Evolutionary conservation across 208 protist genomes (phyloP), one percentile per base, ranked within the genome.

Genomic region (Hexamita inflata): DNA sequence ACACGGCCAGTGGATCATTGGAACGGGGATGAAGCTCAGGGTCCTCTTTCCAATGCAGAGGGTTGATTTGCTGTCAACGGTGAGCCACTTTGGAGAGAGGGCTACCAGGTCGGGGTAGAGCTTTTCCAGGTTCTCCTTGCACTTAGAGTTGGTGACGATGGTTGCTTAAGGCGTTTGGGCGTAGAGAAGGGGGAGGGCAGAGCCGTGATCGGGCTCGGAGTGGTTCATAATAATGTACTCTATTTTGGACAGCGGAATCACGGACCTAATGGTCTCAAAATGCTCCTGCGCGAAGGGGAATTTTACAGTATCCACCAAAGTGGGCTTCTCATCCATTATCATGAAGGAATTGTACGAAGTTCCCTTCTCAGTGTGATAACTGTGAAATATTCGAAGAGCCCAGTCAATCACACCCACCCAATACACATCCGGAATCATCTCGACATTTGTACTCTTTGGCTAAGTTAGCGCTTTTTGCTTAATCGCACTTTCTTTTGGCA

Each of bases 381-480:
- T 34, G 42, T 70, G 64, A 49, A 70, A 70, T n/a, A 45, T 24
- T 15, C 64, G 2, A 24, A 70, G 19, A n/a, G 38, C 9, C 64
- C 64, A 70, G n/a, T 70, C 64, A 19, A 70, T 38, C 11, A 45
- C 38, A n/a, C 64, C 64, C 11, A 70, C 64, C 64, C 64, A 70
- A 38, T 70, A 70, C 9, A 70, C n/a, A 15, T 30, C 60, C 34
- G 60, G 60, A 66, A 38, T 38, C 60, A 66, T 66, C 60, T 66
- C 29, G n/a, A n/a, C n/a, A n/a, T n/a, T n/a, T n/a, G n/a, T n/a
- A n/a, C n/a, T n/a, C n/a, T n/a, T n/a, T n/a, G n/a, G n/a, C n/a
- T n/a, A n/a, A n/a, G n/a, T n/a, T n/a, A n/a, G n/a, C n/a, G n/a
- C n/a, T n/a, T n/a, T n/a, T n/a, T n/a, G n/a, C n/a, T n/a, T n/a